Evolutionary conservation across 106 monocot species (phyloP), one percentile per base, ranked within the genome.

Genomic region (Ottelia alismoides): DNA sequence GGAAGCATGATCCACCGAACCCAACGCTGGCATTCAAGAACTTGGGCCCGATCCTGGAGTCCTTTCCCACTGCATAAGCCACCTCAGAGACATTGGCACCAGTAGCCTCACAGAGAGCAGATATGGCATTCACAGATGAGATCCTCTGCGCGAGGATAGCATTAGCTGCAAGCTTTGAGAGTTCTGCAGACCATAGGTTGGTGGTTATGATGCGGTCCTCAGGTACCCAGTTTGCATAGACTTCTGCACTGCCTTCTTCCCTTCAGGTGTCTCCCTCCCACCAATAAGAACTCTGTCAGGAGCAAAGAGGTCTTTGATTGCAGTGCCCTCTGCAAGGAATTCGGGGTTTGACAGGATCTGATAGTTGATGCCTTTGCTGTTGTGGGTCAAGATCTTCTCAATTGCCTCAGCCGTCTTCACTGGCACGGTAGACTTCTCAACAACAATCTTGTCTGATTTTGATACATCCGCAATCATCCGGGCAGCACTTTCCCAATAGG

Each of bases 371-470:
- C 65, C 65, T 23, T 65, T 65, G 29, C 56, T 45, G 20, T 65
- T 65, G 65, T 65, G 65, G 1, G 55, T 65, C 16, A 65, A 54
- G 27, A 65, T 65, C 47, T 65, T 65, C 47, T 65, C 65, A 48
- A 65, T 65, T n/a, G 65, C 65, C 46, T 65, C 65, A 31, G 56
- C 65, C 22, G 65, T 65, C 28, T 56, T 65, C 43, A 65, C 67
- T 22, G 65, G 56, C 35, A 65, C 65, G 22, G 47, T 65, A 22
- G 65, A 65, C 21, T 65, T 65, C 65, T 65, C 55, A 48, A 65
- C 65, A 44, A 65, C 56, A 54, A 65, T 65, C 30, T 65, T 65
- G 55, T 65, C 65, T 26, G 65, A 65, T 44, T 56, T 65, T 20
- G 65, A 65, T 20, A 65, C 65, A 56, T 65, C 56, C 9, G 65